These are phyloP conservation scores for Aspergillus ostianus DNA, from an alignment of 495 filamentous ascomycete species.

Conservation along the genomic window DNA sequence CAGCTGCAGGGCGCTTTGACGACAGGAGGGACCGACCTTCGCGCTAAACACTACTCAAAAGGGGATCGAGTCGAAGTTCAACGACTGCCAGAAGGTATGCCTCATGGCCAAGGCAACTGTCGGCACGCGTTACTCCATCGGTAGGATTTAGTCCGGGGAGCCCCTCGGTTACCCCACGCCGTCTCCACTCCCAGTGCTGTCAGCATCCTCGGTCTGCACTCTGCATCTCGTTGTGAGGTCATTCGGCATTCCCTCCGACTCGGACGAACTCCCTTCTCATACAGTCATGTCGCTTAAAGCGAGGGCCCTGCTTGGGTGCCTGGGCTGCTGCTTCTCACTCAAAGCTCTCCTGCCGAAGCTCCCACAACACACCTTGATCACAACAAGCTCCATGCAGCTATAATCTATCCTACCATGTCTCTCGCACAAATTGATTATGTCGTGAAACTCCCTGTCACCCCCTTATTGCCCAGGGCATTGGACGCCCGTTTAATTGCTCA, in stretches of 20 bases:
- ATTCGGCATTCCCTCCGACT: background rate
- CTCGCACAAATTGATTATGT: slow-evolving; percentile 28
- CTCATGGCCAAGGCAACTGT: too few relatives aligned
- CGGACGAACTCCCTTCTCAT: background rate
- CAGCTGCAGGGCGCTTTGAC: background rate
- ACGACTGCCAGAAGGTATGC: background rate
- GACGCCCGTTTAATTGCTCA: slow-evolving; percentile 32
- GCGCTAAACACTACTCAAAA: background rate
- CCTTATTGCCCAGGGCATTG: slow-evolving; percentile 12
- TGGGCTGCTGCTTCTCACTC: background rate
- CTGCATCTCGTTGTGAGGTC: background rate
- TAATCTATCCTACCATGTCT: slow-evolving; percentile 13
- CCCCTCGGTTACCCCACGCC: background rate
- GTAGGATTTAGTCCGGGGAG: background rate
- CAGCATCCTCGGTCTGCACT: background rate
- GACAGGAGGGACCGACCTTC: background rate
- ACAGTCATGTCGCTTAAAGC: slow-evolving; percentile 1
- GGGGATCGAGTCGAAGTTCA: background rate
- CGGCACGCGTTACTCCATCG: background rate
- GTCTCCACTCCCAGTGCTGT: background rate
- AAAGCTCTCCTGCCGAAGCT: background rate
- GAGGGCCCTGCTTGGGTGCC: background rate
- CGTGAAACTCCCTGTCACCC: slow-evolving; percentile 32
- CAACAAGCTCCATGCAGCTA: background rate
- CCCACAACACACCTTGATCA: background rate